These are phyloP conservation scores for Kurtzmaniella quercitrusa DNA, from an alignment of 1,139 yeast species.

Conservation along the genomic window DNA sequence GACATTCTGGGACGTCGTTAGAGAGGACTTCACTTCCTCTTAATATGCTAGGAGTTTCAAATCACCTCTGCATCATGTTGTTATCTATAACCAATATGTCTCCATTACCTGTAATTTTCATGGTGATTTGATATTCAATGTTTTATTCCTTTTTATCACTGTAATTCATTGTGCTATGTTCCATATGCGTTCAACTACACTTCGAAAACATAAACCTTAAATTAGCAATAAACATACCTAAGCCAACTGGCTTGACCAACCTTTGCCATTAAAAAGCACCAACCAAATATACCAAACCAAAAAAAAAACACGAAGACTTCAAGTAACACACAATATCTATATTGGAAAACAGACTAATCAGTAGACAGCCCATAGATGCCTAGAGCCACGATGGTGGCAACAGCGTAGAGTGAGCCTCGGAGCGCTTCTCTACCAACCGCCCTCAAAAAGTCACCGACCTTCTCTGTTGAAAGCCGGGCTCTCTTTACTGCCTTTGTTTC, in stretches of 20 bases:
- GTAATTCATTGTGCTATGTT: too few relatives aligned
- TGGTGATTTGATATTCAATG: too few relatives aligned
- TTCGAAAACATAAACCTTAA: background rate
- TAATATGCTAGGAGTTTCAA: too few relatives aligned
- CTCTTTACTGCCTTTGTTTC: background rate
- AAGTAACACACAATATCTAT: background rate
- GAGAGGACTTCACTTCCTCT: too few relatives aligned
- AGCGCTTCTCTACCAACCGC: slow-evolving; percentile 27
- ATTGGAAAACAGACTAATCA: background rate
- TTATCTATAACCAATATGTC: too few relatives aligned
- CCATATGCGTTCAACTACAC: too few relatives aligned
- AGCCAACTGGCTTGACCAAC: background rate
- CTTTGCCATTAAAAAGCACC: too few relatives aligned
- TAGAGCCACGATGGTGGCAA: slow-evolving; percentile 34
- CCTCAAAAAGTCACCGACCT: slow-evolving; percentile 9
- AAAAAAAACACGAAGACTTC: background rate
- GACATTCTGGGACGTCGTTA: too few relatives aligned
- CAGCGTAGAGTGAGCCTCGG: slow-evolving; percentile 31
- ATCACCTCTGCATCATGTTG: too few relatives aligned
- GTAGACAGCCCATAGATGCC: slow-evolving; percentile 31
- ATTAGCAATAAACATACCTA: background rate
- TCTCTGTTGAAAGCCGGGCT: background rate
- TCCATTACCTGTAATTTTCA: too few relatives aligned
- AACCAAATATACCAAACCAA: background rate
- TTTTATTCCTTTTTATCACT: too few relatives aligned